Evolutionary conservation across 768 basidiomycete species (phyloP).

Genomic region (Chlorophyllum brunneum): DNA sequence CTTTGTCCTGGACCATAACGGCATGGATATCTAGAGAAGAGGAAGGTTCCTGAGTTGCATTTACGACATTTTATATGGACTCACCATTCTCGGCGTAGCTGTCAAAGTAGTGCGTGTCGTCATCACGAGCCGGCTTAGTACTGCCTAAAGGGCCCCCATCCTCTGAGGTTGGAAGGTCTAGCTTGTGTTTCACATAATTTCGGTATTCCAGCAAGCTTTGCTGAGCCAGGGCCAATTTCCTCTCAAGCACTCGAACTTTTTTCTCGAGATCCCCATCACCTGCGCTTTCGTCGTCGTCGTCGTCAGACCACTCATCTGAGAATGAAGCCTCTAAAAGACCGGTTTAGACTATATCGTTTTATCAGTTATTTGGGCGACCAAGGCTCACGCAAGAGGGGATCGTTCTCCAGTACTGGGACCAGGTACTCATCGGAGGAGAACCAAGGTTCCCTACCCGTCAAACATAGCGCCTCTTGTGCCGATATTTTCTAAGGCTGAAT

Average conservation of each 20-base stretch:
- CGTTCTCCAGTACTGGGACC: conserved; percentile 78
- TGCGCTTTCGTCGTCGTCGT: conserved; percentile 58
- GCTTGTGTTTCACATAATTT: conserved; percentile 46
- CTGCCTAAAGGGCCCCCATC: conserved; percentile 32
- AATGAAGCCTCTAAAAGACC: conserved; percentile 47
- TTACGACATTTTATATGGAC: conserved; percentile 12
- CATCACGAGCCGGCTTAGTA: conserved; percentile 51
- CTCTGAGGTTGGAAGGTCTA: conserved; percentile 42
- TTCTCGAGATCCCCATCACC: conserved; percentile 28
- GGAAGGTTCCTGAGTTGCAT: background rate
- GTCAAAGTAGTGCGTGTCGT: conserved; percentile 92
- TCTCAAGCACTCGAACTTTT: conserved; percentile 58
- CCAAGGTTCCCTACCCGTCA: conserved; percentile 59
- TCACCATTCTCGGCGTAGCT: conserved; percentile 86
- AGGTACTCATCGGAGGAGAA: conserved; percentile 78
- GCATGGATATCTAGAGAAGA: conserved; percentile 78
- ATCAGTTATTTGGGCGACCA: background rate
- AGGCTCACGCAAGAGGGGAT: conserved; percentile 81
- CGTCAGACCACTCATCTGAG: conserved; percentile 72
- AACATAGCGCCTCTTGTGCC: conserved; percentile 35
- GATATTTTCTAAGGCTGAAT: conserved; percentile 45
- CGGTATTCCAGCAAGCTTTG: conserved; percentile 64
- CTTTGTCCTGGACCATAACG: conserved; percentile 94
- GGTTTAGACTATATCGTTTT: conserved; percentile 7
- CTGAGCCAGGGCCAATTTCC: conserved; percentile 54